These are phyloP conservation scores for Glarea lozoyensis DNA, from an alignment of 495 filamentous ascomycete species.

Conservation along the genomic window DNA sequence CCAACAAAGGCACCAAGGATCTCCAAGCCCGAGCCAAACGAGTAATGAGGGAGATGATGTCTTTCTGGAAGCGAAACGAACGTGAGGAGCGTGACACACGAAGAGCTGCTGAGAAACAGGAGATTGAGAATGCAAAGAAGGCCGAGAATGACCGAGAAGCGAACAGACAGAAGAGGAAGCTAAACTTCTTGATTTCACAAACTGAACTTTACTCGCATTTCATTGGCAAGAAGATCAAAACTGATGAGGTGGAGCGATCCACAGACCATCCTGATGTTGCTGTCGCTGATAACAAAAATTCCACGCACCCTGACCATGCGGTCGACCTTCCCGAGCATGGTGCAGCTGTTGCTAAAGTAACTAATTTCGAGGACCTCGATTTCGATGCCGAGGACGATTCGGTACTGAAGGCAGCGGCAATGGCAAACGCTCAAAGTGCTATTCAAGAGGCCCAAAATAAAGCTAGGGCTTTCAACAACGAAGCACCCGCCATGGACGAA, in stretches of 20 bases:
- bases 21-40: slow-evolving; percentile 94
- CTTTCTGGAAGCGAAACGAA: slow-evolving; percentile 99
- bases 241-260: slow-evolving; percentile 79
- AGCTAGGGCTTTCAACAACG: slow-evolving; percentile 81
- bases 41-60: slow-evolving; percentile 99
- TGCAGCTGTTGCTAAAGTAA: slow-evolving; percentile 59
- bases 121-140: slow-evolving; percentile 92
- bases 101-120: slow-evolving; percentile 89
- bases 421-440: slow-evolving; percentile 93
- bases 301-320: slow-evolving; percentile 33
- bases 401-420: slow-evolving; percentile 68
- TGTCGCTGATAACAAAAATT: slow-evolving; percentile 22
- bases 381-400: slow-evolving; percentile 95
- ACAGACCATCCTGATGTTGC: slow-evolving; percentile 70
- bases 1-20: slow-evolving; percentile 97
- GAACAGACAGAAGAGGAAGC: slow-evolving; percentile 93
- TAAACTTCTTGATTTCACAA: slow-evolving; percentile 99
- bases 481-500: slow-evolving; percentile 52
- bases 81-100: slow-evolving; percentile 91
- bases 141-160: slow-evolving; percentile 95
- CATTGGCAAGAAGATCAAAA: slow-evolving; percentile 98
- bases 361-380: slow-evolving; percentile 87
- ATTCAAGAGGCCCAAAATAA: slow-evolving; percentile 91
- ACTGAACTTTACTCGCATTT: slow-evolving; percentile 99
- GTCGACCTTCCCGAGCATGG: slow-evolving; percentile 48